Conservation (phyloP, 805 yeast species). For the Suhomyces tanzawaensis region DNA sequence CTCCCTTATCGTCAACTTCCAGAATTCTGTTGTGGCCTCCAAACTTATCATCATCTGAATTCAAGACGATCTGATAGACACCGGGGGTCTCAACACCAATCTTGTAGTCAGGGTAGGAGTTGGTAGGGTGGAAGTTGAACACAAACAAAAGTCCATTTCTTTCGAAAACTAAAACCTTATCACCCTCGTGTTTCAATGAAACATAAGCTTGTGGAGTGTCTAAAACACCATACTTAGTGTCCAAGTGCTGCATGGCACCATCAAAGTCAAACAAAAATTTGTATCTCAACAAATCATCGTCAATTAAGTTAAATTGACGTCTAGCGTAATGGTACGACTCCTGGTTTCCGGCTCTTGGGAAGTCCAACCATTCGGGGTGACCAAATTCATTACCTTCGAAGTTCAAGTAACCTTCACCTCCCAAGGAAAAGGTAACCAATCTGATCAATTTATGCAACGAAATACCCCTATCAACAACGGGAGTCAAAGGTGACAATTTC, state of each 20-base stretch:
- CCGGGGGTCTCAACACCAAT: slow-evolving; percentile 87
- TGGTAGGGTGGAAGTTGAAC: slow-evolving; percentile 86
- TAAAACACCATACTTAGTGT: slow-evolving; percentile 69
- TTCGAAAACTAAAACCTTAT: slow-evolving; percentile 86
- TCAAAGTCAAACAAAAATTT: slow-evolving; percentile 80
- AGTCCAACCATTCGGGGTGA: slow-evolving; percentile 98
- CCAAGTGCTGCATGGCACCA: slow-evolving; percentile 76
- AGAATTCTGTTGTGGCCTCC: slow-evolving; percentile 79
- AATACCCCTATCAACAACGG: slow-evolving; percentile 82
- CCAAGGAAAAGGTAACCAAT: slow-evolving; percentile 81
- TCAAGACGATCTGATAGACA: slow-evolving; percentile 67
- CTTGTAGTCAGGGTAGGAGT: slow-evolving; percentile 82
- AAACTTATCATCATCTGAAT: slow-evolving; percentile 64
- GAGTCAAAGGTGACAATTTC: slow-evolving; percentile 64
- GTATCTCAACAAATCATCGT: slow-evolving; percentile 79
- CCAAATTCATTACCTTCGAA: slow-evolving; percentile 99
- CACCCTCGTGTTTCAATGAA: slow-evolving; percentile 83
- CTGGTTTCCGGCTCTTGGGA: slow-evolving; percentile 86
- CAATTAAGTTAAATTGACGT: slow-evolving; percentile 85
- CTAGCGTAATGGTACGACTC: slow-evolving; percentile 93
- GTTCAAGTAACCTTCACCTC: slow-evolving; percentile 95
- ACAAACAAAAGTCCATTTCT: slow-evolving; percentile 81
- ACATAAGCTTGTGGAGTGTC: slow-evolving; percentile 71
- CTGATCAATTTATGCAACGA: slow-evolving; percentile 90
- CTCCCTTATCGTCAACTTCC: slow-evolving; percentile 40